Base-by-base conservation (phyloP, 441 rosid species). In the Manihot esculenta region DNA sequence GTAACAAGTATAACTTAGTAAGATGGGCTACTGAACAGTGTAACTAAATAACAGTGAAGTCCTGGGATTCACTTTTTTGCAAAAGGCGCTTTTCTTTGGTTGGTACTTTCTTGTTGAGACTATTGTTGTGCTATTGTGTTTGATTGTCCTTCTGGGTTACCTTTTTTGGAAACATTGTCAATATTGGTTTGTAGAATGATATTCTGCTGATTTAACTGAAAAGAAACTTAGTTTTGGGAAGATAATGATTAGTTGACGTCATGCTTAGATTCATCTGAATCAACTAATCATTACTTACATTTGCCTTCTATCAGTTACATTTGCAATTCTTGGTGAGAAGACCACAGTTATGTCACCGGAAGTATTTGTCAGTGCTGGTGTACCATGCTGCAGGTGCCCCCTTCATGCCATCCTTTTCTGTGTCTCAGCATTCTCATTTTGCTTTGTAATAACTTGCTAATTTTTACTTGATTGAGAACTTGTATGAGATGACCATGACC, bases 341-440 rank as follows among this genome's bases (percentile, higher is more conserved):
- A 95, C 99, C 44, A 95, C 97, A 33, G 94, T 93, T 66, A 91
- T 95, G 90, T 93, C 99, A 49, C 99, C 98, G 24, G 98, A 95
- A 89, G 97, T 95, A 73, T 88, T 95, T 81, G 79, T 87, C 55
- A 74, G 79, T 73, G 97, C 94, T 14, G 99, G 98, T 42, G 86
- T 95, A 74, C 98, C 98, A 20, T 93, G 99, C 82, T 95, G 99
- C 97, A 89, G 99, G 99, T 87, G 74, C 80, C 56, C 64, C 73
- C 69, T 83, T 71, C 55, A 55, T 60, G 33, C 63, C 63, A 64
- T 74, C 71, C 72, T 74, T 51, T 79, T 81, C 58, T 50, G 64
- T 54, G 64, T 72, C 33, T 66, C 3, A 11, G 1, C 57, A 35
- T 56, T 66, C 21, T 64, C 35, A 62, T 68, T 58, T 14, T 35